These are phyloP conservation scores for Linum tenue DNA, from an alignment of 345 rosid species.

Conservation along the genomic window DNA sequence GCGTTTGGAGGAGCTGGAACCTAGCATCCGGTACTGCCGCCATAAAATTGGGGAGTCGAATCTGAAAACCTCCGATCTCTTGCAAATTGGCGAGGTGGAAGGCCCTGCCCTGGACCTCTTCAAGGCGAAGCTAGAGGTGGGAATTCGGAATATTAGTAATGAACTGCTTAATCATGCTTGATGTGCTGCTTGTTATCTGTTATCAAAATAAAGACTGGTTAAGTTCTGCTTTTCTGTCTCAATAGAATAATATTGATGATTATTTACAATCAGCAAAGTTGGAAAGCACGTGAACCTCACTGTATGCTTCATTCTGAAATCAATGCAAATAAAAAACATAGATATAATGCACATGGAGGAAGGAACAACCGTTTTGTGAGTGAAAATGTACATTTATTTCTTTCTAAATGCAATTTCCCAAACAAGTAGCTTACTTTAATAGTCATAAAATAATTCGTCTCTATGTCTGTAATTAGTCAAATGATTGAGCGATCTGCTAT, in stretches of 20 bases:
- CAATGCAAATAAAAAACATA: too few relatives aligned
- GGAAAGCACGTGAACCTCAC: background rate
- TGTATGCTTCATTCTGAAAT: background rate
- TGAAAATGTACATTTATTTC: conserved; percentile 8
- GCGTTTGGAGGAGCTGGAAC: conserved; percentile 97
- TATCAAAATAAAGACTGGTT: background rate
- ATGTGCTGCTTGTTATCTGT: background rate
- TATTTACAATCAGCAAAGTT: background rate
- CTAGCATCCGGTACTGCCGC: conserved; percentile 81
- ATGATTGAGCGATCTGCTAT: background rate
- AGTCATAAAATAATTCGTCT: background rate
- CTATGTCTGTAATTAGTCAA: background rate
- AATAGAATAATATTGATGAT: background rate
- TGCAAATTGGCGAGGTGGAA: conserved; percentile 94
- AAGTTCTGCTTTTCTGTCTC: background rate
- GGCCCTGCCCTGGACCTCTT: conserved; percentile 97
- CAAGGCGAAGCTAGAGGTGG: conserved; percentile 88
- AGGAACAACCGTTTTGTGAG: conserved; percentile 1
- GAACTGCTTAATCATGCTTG: background rate
- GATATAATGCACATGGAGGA: too few relatives aligned
- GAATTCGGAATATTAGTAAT: conserved; percentile 3
- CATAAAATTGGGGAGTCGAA: conserved; percentile 93
- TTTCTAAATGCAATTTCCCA: background rate
- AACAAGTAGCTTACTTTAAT: too few relatives aligned
- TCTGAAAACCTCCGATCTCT: conserved; percentile 74